Percentiles rank a stretch among this genome's conserved stretches.
phyloP scores from a whole-genome alignment of 352 stramenopile species.

The Aphanomyces cochlioides region DNA sequence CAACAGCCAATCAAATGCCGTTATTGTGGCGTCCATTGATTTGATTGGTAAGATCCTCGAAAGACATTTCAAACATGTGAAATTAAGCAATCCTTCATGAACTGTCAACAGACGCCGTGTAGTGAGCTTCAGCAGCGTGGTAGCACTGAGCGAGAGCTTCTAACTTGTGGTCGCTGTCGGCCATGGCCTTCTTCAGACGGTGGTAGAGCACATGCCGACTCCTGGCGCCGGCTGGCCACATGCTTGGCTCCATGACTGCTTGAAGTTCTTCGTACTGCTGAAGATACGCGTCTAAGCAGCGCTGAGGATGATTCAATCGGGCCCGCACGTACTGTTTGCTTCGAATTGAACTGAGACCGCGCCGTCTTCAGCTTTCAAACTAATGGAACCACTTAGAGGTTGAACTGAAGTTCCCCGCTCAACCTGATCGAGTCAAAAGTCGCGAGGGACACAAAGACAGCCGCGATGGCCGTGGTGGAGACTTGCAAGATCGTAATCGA shows the following conservation, averaged over 20 bases:
- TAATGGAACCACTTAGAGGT: not conserved
- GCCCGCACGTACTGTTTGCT: constrained; percentile 8
- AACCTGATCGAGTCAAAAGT: constrained; percentile 50
- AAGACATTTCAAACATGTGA: too few relatives aligned
- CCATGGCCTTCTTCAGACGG: constrained; percentile 52
- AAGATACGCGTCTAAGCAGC: constrained; percentile 44
- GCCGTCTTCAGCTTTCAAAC: not conserved
- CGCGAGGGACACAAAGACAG: not conserved
- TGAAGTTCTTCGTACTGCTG: constrained; percentile 64
- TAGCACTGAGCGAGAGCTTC: constrained; percentile 49
- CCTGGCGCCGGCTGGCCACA: constrained; percentile 50
- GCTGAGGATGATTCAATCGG: not conserved
- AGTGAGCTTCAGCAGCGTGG: constrained; percentile 40
- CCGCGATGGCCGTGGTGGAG: not conserved
- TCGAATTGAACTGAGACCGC: constrained; percentile 16
- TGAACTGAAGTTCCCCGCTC: not conserved
- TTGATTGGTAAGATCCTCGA: too few relatives aligned
- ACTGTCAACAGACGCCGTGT: constrained; percentile 12
- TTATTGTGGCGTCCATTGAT: too few relatives aligned
- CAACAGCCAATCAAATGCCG: too few relatives aligned
- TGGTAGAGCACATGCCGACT: constrained; percentile 57
- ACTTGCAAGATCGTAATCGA: not conserved
- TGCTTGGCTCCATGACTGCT: constrained; percentile 42
- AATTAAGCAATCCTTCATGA: too few relatives aligned
- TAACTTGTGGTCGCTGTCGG: constrained; percentile 44